Percentiles rank a stretch among this genome's conserved stretches.
Evolutionary conservation across 2,329 filamentous ascomycete species (phyloP).

Genomic region (Torrubiella hemipterigena): DNA sequence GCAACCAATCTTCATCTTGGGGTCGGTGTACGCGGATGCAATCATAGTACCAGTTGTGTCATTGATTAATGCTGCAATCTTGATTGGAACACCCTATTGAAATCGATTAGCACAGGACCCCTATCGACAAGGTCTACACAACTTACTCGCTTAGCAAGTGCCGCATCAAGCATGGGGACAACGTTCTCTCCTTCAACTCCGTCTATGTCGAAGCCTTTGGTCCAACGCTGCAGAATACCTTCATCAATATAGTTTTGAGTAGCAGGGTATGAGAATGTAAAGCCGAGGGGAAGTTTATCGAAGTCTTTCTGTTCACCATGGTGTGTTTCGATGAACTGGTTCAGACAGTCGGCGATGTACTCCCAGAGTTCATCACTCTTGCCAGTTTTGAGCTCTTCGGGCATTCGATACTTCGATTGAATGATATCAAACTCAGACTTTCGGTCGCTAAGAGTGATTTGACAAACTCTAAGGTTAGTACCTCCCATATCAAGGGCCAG

Average conservation of each 20-base stretch:
- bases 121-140: neutral
- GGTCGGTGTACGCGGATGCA: slow-evolving; percentile 92
- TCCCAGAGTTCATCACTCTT: slow-evolving; percentile 82
- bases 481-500: slow-evolving; percentile 92
- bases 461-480: slow-evolving; percentile 89
- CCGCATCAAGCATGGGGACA: slow-evolving; percentile 75
- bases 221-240: slow-evolving; percentile 88
- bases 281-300: slow-evolving; percentile 66
- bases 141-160: slow-evolving; percentile 46
- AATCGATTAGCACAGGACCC: neutral
- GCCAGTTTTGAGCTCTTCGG: slow-evolving; percentile 81
- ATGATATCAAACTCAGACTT: slow-evolving; percentile 89
- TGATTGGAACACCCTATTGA: slow-evolving; percentile 71
- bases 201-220: slow-evolving; percentile 90
- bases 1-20: slow-evolving; percentile 85
- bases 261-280: slow-evolving; percentile 93
- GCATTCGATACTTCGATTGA: slow-evolving; percentile 93
- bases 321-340: slow-evolving; percentile 82
- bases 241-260: slow-evolving; percentile 91
- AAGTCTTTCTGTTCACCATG: slow-evolving; percentile 54
- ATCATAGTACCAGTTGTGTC: slow-evolving; percentile 96
- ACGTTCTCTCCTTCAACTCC: slow-evolving; percentile 87
- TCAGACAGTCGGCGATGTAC: slow-evolving; percentile 84
- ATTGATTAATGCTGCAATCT: slow-evolving; percentile 86
- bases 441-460: slow-evolving; percentile 77